Evolutionary conservation across 306 rosid species (phyloP), one percentile per base, ranked within the genome.

Genomic region (Quercus ilex): DNA sequence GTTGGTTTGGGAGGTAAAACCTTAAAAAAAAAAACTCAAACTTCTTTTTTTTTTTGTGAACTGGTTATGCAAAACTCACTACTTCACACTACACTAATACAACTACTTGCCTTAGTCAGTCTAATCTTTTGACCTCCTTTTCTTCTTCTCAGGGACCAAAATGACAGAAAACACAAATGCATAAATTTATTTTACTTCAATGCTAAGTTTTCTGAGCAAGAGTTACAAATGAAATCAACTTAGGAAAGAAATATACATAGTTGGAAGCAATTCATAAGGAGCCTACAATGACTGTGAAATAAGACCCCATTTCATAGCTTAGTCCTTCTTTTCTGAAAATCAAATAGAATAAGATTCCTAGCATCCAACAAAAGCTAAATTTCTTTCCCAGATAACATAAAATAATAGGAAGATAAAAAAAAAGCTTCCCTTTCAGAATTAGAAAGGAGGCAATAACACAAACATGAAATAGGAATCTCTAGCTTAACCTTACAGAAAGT

Each of bases 401-500:
- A 82, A 85, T 73, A 18, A 64, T 81, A 65, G n/a, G 25, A 21
- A 7, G 46, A 33, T 41, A 41, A 41, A 41, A 58, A 62, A 26
- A 62, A 18, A 20, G 69, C 69, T 63, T 68, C 46, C 67, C 77
- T 71, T 81, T 46, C 75, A 49, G 75, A 51, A 58, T 57, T 38
- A 67, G 41, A 69, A 53, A 77, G 57, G 74, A 15, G 52, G 56
- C 52, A 79, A 33, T 77, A 77, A 80, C 71, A 80, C 70, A 78
- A 77, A 86, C 58, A 74, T 77, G 81, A 25, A 79, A 59, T 57
- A 58, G 79, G 79, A 83, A 71, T 74, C 78, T 25, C 84, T 19
- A 78, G 86, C 72, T 64, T 31, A 60, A 58, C 87, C 81, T 2
- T 83, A 70, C 73, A 17, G 76, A 83, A 86, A 79, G 68, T 63